Evolutionary conservation across 1,284 basidiomycete genomes (phyloP).

Genomic region (Ustilago xerochloae): DNA sequence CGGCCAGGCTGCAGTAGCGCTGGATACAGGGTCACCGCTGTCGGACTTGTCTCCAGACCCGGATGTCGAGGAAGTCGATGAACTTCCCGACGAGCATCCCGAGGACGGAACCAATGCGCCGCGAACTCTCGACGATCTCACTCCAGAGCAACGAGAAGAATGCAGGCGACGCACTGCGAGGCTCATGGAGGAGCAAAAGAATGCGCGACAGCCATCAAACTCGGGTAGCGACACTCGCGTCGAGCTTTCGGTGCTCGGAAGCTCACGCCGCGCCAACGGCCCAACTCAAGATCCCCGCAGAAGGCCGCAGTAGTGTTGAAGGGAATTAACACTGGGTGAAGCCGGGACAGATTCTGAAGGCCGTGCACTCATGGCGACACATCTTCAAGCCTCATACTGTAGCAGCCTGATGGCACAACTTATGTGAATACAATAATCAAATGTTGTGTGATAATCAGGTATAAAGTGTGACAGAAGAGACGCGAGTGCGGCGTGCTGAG

Average conservation of each 20-base stretch:
- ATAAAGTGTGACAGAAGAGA: background rate
- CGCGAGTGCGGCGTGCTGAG: too few species aligned
- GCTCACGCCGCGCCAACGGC: background rate
- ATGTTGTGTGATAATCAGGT: background rate
- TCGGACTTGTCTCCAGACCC: background rate
- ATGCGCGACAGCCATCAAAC: background rate
- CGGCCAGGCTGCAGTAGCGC: too few species aligned
- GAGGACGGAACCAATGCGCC: background rate
- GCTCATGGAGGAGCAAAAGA: background rate
- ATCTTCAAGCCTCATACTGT: too few species aligned
- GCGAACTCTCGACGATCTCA: constrained; percentile 1
- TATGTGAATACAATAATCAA: background rate
- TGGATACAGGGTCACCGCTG: constrained; percentile 25
- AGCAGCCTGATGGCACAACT: too few species aligned
- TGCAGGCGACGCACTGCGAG: constrained; percentile 1
- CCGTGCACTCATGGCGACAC: too few species aligned
- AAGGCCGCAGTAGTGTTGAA: background rate
- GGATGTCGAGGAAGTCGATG: constrained; percentile 6
- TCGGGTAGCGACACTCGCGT: background rate
- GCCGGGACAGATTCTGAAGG: too few species aligned
- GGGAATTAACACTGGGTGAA: background rate
- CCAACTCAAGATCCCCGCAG: background rate
- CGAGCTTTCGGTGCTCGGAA: background rate
- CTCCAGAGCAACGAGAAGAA: background rate
- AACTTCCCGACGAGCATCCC: constrained; percentile 6